Conservation (phyloP, 1,139 yeast species). For the Yamadazyma dendronema region DNA sequence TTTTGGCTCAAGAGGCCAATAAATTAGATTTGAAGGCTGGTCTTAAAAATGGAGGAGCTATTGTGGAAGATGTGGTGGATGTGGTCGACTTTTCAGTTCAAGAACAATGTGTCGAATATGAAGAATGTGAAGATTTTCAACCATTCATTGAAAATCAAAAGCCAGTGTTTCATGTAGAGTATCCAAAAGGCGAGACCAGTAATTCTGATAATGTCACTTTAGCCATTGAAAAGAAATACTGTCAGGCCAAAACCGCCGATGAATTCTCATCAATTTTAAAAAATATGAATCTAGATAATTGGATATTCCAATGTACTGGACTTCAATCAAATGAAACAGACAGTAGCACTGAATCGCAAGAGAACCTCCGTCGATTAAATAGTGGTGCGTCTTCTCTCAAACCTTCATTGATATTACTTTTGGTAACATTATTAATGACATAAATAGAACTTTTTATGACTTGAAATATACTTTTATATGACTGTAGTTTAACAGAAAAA, state of each 20-base stretch:
- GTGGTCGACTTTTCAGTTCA: slow-evolving; percentile 19
- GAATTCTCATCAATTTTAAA: slow-evolving; percentile 21
- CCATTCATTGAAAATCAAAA: slow-evolving; percentile 15
- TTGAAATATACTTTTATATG: too few relatives aligned
- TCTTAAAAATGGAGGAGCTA: slow-evolving; percentile 20
- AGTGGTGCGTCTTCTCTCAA: too few relatives aligned
- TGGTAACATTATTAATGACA: too few relatives aligned
- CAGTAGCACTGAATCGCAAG: neutral
- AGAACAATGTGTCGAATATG: slow-evolving; percentile 22
- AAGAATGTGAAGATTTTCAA: slow-evolving; percentile 17
- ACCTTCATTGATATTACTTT: too few relatives aligned
- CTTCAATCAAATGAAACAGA: neutral
- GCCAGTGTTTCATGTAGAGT: slow-evolving; percentile 21
- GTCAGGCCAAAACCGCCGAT: slow-evolving; percentile 10
- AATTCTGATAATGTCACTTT: slow-evolving; percentile 8
- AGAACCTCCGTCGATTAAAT: neutral
- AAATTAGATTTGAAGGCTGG: slow-evolving; percentile 16
- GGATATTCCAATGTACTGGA: slow-evolving; percentile 12
- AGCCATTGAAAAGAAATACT: slow-evolving; percentile 9
- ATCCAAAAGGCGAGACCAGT: slow-evolving; percentile 18
- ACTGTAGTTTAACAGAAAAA: too few relatives aligned
- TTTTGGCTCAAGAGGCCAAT: slow-evolving; percentile 15
- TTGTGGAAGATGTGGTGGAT: slow-evolving; percentile 15
- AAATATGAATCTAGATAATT: slow-evolving; percentile 19
- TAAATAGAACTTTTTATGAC: too few relatives aligned